Base-by-base conservation (phyloP, 1,284 basidiomycete species). In the Gomphus bonarii region DNA sequence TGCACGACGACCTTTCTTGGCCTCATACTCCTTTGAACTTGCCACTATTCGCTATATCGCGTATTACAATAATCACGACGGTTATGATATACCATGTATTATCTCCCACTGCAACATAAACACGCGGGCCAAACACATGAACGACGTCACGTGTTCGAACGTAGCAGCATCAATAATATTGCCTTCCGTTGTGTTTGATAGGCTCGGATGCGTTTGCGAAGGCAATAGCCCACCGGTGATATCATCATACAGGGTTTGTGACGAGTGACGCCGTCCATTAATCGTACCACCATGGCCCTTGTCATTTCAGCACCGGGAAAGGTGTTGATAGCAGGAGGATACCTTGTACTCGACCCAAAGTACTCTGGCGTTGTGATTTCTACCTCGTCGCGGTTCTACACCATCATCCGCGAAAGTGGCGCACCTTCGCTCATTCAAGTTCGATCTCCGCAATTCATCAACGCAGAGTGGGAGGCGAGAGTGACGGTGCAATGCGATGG, bases 261-360 rank as follows among this genome's bases (percentile, higher is more conserved):
- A 25, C 25, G 25, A 25, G 25, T 25, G 25, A 25, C 25, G 25
- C 25, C 25, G 25, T 25, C 25, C 25, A 25, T 22, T 18, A 22
- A 44, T 44, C 20, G 42, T 11, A 44, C 42, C 42, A 58, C 42
- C 40, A 58, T 58, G 57, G 9, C 66, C 40, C 76, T 75, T 35
- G 77, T 88, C 59, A 82, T 97, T 55, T 97, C 94, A 28, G 83
- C 95, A 1, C 91, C 95, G 3, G 97, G 95, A 62, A 99, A 99
- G 72, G 95, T 97, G 56, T 81, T 99, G 60, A 70, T 97, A 58
- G 91, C 95, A 2, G 94, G 94, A 1, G 94, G 94, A 2, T 97
- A 97, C 73, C 87, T 97, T 58, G 91, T 97, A 28, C 84, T 97
- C 59, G 92, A 97, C 70, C 83, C 81, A 33, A 71, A 76, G 6